Percentiles rank a stretch among this genome's conserved stretches.
phyloP scores from a whole-genome alignment of 305 asterid genomes.

The Fraxinus velutina region DNA sequence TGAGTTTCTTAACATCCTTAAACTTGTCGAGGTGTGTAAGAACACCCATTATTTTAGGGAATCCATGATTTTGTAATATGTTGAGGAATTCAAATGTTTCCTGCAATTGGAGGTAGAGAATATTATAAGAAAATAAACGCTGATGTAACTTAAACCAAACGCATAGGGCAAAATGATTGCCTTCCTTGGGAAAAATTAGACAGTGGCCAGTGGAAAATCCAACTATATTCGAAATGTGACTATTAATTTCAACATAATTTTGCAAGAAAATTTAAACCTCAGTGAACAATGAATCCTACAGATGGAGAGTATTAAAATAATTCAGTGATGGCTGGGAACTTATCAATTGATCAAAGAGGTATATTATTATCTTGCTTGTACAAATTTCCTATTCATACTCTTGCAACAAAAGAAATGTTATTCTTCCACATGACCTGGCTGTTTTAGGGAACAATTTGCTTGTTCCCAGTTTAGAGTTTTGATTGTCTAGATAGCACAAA shows the following conservation, averaged over 20 bases:
- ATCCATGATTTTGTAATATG: constrained; percentile 94
- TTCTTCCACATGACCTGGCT: neutral
- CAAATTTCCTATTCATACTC: neutral
- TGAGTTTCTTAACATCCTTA: constrained; percentile 92
- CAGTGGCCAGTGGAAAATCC: neutral
- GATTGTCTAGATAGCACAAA: neutral
- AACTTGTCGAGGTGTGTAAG: constrained; percentile 95
- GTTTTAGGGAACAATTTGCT: neutral
- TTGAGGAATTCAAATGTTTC: constrained; percentile 96
- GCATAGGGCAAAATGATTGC: neutral
- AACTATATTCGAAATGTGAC: neutral
- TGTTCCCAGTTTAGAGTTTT: constrained; percentile 9
- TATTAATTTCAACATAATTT: neutral
- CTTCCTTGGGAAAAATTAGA: neutral
- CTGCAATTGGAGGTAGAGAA: constrained; percentile 41
- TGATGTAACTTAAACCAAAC: neutral
- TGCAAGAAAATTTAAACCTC: neutral
- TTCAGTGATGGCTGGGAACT: neutral
- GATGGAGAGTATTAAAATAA: neutral
- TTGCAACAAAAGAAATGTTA: neutral
- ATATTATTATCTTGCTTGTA: neutral
- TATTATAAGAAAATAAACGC: neutral
- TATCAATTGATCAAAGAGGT: neutral
- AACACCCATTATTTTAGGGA: constrained; percentile 98
- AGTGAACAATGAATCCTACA: neutral